Conservation (phyloP, 2,329 filamentous ascomycete species). For the Pseudocercospora vitis region DNA sequence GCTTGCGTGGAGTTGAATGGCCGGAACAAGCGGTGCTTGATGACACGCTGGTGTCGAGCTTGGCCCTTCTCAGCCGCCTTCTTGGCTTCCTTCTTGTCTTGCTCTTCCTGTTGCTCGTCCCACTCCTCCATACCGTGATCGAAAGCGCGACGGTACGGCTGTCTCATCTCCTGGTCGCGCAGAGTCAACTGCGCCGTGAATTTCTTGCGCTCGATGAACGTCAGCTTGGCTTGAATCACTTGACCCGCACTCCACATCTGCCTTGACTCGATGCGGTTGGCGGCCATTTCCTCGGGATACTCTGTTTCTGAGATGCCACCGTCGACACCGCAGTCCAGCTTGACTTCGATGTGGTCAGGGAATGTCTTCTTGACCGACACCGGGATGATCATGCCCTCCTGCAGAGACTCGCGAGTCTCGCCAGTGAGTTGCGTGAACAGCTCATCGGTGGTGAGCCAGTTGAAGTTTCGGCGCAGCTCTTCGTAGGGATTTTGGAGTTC, state of each 20-base stretch:
- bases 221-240: slow-evolving; percentile 82
- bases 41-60: slow-evolving; percentile 85
- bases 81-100: slow-evolving; percentile 73
- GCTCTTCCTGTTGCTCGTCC: slow-evolving; percentile 65
- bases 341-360: slow-evolving; percentile 89
- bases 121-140: slow-evolving; percentile 72
- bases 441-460: slow-evolving; percentile 68
- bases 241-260: slow-evolving; percentile 77
- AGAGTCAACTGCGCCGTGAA: slow-evolving; percentile 82
- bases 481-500: slow-evolving; percentile 93
- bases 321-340: slow-evolving; percentile 91
- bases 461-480: slow-evolving; percentile 82
- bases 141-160: slow-evolving; percentile 66
- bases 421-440: slow-evolving; percentile 97
- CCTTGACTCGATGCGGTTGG: slow-evolving; percentile 49
- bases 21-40: slow-evolving; percentile 96
- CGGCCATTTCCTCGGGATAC: slow-evolving; percentile 68
- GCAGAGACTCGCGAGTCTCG: slow-evolving; percentile 79
- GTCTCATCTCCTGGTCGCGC: slow-evolving; percentile 74
- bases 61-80: slow-evolving; percentile 80
- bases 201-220: slow-evolving; percentile 82
- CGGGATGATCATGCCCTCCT: slow-evolving; percentile 88
- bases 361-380: slow-evolving; percentile 86
- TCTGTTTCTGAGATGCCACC: slow-evolving; percentile 82
- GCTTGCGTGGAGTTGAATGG: slow-evolving; percentile 90